A percentile compares a stretch with the other conserved stretches of the same genome.
Evolutionary conservation across 768 basidiomycete genomes (phyloP).

Genomic region (Trametes punicea): DNA sequence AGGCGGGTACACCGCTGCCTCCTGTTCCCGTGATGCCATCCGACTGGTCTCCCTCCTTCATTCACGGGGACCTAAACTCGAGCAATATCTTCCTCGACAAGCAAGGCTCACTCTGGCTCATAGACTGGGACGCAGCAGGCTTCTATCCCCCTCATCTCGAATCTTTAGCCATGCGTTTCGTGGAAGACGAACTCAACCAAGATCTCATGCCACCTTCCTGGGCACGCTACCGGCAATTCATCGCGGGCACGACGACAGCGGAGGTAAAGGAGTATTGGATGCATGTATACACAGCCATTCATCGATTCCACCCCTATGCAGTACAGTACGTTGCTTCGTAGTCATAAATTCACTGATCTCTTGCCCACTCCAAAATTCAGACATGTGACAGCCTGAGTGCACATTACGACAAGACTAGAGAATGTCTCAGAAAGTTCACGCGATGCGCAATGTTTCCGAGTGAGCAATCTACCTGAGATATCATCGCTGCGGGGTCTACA

Average conservation of each 20-base stretch:
- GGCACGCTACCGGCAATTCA: conserved; percentile 2
- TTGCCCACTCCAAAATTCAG: background rate
- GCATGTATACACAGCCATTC: background rate
- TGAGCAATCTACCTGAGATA: too few species aligned
- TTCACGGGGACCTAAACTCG: conserved; percentile 14
- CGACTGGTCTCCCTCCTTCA: conserved; percentile 12
- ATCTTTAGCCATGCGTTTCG: background rate
- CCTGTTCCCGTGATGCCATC: background rate
- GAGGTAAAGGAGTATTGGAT: conserved; percentile 10
- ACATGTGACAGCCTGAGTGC: background rate
- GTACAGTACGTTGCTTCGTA: too few species aligned
- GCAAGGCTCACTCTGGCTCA: conserved; percentile 6
- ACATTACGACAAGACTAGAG: too few species aligned
- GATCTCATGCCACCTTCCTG: background rate
- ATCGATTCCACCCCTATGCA: background rate
- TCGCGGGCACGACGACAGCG: background rate
- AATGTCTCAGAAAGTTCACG: too few species aligned
- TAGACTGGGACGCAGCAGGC: conserved; percentile 17
- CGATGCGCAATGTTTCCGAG: too few species aligned
- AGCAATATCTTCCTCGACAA: conserved; percentile 11
- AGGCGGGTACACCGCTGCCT: background rate
- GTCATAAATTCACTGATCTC: too few species aligned
- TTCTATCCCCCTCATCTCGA: conserved; percentile 15
- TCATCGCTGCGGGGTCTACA: background rate
- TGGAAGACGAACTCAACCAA: background rate